phyloP scores from a whole-genome alignment of 768 basidiomycete genomes.

The Panaeolus papilionaceus region DNA sequence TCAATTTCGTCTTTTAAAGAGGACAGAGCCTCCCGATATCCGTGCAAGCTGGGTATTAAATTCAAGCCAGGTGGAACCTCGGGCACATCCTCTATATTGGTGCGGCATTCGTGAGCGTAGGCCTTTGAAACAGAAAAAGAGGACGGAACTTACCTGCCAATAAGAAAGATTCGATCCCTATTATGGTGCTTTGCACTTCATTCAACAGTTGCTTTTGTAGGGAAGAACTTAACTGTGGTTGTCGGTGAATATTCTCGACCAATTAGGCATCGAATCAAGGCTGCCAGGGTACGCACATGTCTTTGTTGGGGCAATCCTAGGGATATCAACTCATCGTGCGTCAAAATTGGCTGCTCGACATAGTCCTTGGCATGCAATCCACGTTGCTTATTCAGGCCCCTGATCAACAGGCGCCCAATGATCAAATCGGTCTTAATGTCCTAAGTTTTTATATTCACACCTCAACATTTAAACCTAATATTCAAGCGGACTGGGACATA shows the following conservation, averaged over 20 bases:
- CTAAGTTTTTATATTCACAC: background rate
- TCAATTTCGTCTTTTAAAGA: background rate
- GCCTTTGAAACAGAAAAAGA: background rate
- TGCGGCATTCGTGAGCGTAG: background rate
- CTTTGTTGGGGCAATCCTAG: conserved; percentile 27
- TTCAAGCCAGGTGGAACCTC: background rate
- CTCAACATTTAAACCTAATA: too few relatives aligned
- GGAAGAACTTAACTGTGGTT: background rate
- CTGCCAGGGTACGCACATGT: conserved; percentile 25
- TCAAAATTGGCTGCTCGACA: background rate
- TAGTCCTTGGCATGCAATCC: background rate
- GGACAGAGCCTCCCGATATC: background rate
- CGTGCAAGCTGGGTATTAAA: background rate
- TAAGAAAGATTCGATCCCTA: background rate
- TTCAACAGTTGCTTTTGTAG: background rate
- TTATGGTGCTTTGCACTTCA: background rate
- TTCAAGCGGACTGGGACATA: background rate
- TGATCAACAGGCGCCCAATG: background rate
- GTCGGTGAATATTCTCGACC: background rate
- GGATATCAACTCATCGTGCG: conserved; percentile 2
- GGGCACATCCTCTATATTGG: background rate
- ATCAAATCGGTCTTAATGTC: background rate
- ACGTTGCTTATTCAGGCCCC: background rate
- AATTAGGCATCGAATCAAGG: conserved; percentile 18
- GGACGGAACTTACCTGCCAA: background rate